Conservation (phyloP, 257 asterid species). For the Solanum tacnaense region DNA sequence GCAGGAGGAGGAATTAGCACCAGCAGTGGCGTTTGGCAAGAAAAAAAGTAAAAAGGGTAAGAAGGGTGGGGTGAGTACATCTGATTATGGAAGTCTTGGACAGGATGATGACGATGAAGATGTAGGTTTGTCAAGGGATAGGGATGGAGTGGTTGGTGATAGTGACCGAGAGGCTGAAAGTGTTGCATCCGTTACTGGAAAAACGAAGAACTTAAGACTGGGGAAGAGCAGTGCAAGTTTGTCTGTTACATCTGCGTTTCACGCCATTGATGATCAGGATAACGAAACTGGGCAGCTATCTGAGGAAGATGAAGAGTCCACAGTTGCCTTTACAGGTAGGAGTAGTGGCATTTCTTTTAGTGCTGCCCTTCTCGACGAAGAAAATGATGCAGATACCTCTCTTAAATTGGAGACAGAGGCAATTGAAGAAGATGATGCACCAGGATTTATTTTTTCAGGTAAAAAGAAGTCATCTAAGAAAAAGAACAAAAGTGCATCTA, state of each 20-base stretch:
- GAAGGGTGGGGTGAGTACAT: conserved; percentile 28
- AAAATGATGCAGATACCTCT: conserved; percentile 28
- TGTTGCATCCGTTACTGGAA: conserved; percentile 16
- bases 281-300: conserved; percentile 22
- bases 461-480: conserved; percentile 80
- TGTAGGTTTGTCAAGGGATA: conserved; percentile 1
- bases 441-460: conserved; percentile 48
- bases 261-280: conserved; percentile 20
- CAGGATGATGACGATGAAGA: conserved; percentile 37
- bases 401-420: conserved; percentile 22
- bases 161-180: conserved; percentile 17
- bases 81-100: conserved; percentile 48
- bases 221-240: conserved; percentile 23
- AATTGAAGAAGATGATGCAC: conserved; percentile 33
- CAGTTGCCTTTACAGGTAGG: conserved; percentile 47
- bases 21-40: conserved; percentile 29
- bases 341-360: conserved; percentile 1
- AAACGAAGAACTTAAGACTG: conserved; percentile 25
- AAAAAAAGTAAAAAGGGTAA: conserved; percentile 63
- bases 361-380: conserved; percentile 6
- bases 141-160: not conserved
- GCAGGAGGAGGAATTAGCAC: conserved; percentile 33
- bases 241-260: conserved; percentile 11
- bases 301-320: conserved; percentile 35
- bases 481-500: conserved; percentile 31